These are phyloP conservation scores for Alnus glutinosa DNA, from an alignment of 306 rosid genomes.

Conservation along the genomic window DNA sequence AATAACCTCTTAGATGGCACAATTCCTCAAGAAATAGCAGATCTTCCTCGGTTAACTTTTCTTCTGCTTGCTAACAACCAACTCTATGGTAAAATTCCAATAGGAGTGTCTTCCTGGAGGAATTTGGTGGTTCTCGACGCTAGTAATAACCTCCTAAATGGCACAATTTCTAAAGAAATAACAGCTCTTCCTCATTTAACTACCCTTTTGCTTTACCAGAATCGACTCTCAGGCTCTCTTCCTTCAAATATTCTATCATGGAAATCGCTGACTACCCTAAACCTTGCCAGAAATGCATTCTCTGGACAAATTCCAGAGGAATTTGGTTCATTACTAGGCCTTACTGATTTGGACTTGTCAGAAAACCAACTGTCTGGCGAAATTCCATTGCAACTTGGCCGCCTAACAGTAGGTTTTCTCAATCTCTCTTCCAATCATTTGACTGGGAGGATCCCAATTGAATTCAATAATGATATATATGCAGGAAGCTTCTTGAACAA, in stretches of 20 bases:
- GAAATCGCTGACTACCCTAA: conserved; percentile 37
- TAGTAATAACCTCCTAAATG: background rate
- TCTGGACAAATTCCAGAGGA: conserved; percentile 50
- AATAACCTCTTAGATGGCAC: background rate
- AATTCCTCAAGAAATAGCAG: conserved; percentile 49
- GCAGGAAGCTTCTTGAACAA: conserved; percentile 65
- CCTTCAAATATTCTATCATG: conserved; percentile 53
- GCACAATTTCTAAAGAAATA: conserved; percentile 42
- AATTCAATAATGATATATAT: conserved; percentile 36
- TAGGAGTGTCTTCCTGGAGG: too few species aligned
- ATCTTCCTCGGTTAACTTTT: conserved; percentile 32
- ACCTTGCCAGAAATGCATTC: conserved; percentile 50
- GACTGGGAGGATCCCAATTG: conserved; percentile 55
- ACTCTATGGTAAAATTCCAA: too few species aligned
- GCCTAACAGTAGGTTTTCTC: background rate
- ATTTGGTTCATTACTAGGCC: conserved; percentile 40
- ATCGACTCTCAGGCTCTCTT: conserved; percentile 50
- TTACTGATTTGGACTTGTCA: conserved; percentile 58
- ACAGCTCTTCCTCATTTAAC: conserved; percentile 39
- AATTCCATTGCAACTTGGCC: conserved; percentile 44
- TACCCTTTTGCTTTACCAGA: conserved; percentile 50
- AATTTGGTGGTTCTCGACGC: background rate
- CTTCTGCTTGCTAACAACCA: conserved; percentile 36
- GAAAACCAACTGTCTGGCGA: conserved; percentile 65
- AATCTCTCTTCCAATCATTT: conserved; percentile 61